A percentile compares a stretch with the other conserved stretches of the same genome.
Conservation (phyloP, 805 yeast species). For the Candida boleticola region DNA sequence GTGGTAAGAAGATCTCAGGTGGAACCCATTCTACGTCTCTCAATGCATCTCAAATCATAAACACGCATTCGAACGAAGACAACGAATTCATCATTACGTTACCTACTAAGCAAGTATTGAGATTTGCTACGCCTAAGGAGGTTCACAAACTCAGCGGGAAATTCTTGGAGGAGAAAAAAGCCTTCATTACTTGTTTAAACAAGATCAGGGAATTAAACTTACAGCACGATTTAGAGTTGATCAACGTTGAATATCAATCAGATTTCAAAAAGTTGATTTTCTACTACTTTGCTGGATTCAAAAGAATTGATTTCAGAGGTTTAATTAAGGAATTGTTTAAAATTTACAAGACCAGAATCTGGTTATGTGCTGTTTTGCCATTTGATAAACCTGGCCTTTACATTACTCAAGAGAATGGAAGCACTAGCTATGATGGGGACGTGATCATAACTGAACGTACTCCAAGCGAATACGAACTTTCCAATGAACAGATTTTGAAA, state of each 20-base stretch:
- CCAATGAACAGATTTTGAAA: conserved; percentile 39
- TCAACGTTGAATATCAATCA: conserved; percentile 45
- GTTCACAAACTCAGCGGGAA: conserved; percentile 59
- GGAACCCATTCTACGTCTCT: conserved; percentile 40
- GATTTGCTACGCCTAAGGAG: conserved; percentile 76
- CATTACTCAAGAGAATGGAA: conserved; percentile 6
- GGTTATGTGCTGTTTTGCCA: conserved; percentile 48
- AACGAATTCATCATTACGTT: conserved; percentile 60
- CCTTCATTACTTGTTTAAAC: conserved; percentile 60
- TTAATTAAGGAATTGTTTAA: conserved; percentile 45
- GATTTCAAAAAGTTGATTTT: conserved; percentile 46
- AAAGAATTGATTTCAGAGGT: conserved; percentile 42
- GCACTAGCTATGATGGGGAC: not conserved
- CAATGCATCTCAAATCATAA: conserved; percentile 35
- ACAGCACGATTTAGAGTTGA: conserved; percentile 38
- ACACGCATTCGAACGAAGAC: conserved; percentile 48
- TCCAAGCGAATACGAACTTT: conserved; percentile 38
- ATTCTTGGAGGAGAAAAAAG: conserved; percentile 69
- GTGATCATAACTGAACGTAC: conserved; percentile 10
- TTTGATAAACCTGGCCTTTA: conserved; percentile 35
- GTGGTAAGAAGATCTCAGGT: conserved; percentile 22
- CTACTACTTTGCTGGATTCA: conserved; percentile 46
- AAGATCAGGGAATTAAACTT: conserved; percentile 49
- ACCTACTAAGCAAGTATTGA: conserved; percentile 73
- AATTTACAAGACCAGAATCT: conserved; percentile 45